phyloP scores from a whole-genome alignment of 805 yeast genomes.

The Metschnikowia borealis region DNA sequence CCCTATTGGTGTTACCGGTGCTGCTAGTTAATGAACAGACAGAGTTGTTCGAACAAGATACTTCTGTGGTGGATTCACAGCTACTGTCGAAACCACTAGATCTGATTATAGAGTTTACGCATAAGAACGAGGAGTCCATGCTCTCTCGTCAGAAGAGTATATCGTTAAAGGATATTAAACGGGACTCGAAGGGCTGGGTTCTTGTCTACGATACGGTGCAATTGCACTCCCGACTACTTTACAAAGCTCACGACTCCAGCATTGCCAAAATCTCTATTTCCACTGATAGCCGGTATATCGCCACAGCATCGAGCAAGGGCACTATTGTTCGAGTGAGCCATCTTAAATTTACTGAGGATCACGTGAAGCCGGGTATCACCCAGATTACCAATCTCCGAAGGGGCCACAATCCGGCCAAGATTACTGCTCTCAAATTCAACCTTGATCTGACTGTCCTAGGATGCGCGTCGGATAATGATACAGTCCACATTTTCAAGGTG shows the following conservation, averaged over 20 bases:
- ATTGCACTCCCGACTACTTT: slow-evolving; percentile 29
- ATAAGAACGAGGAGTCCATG: slow-evolving; percentile 17
- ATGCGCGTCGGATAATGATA: slow-evolving; percentile 38
- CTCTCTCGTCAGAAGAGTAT: slow-evolving; percentile 15
- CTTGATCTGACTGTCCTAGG: slow-evolving; percentile 32
- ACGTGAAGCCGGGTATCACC: slow-evolving; percentile 12
- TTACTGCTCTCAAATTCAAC: slow-evolving; percentile 34
- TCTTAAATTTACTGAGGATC: slow-evolving; percentile 10
- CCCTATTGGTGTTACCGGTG: slow-evolving; percentile 35
- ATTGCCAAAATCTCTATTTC: slow-evolving; percentile 31
- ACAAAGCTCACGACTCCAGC: slow-evolving; percentile 38
- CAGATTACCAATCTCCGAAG: slow-evolving; percentile 35
- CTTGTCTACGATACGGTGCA: slow-evolving; percentile 37
- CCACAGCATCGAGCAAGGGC: slow-evolving; percentile 42
- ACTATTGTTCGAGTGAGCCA: slow-evolving; percentile 38
- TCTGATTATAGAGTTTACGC: slow-evolving; percentile 24
- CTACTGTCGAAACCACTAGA: background rate
- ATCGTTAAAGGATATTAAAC: slow-evolving; percentile 27
- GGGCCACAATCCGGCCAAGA: slow-evolving; percentile 36
- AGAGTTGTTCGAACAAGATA: slow-evolving; percentile 25
- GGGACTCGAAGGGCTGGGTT: slow-evolving; percentile 34
- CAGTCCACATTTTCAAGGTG: slow-evolving; percentile 38
- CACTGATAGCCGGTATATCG: slow-evolving; percentile 26
- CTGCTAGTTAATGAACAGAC: slow-evolving; percentile 27
- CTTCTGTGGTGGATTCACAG: background rate